Percentiles rank a stretch among this genome's conserved stretches.
Evolutionary conservation across 805 yeast species (phyloP).

Genomic region (Grigorovia humatica): DNA sequence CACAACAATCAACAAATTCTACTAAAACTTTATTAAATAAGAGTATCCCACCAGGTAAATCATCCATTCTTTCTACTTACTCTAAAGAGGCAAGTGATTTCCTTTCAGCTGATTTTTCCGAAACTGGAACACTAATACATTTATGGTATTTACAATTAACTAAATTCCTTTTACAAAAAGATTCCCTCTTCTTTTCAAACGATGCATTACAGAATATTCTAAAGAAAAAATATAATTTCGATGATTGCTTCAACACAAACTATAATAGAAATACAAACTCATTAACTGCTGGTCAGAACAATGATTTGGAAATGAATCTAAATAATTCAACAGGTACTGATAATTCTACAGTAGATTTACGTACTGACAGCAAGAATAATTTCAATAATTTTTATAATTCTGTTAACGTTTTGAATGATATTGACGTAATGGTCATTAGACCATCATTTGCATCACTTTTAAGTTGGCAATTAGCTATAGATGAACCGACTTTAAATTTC

Average conservation of each 20-base stretch:
- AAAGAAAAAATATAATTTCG: not conserved
- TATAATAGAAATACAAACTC: not conserved
- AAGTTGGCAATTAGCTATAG: slow-evolving; percentile 26
- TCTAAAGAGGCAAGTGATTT: slow-evolving; percentile 4
- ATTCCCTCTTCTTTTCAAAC: slow-evolving; percentile 20
- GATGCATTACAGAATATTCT: slow-evolving; percentile 15
- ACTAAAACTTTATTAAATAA: not conserved
- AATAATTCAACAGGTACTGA: not conserved
- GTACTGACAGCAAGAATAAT: slow-evolving; percentile 17
- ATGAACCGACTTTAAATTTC: slow-evolving; percentile 24
- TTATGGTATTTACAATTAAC: slow-evolving; percentile 22
- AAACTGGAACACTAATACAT: slow-evolving; percentile 15
- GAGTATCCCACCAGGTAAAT: not conserved
- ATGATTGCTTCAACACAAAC: not conserved
- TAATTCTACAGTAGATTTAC: not conserved
- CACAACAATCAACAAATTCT: not conserved
- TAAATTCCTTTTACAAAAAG: slow-evolving; percentile 15
- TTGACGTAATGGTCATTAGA: slow-evolving; percentile 23
- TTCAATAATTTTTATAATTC: too few relatives aligned
- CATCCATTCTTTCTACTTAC: not conserved
- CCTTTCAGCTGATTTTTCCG: slow-evolving; percentile 9
- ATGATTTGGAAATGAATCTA: not conserved
- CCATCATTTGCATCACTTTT: slow-evolving; percentile 10
- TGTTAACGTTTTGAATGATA: slow-evolving; percentile 13
- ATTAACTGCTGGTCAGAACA: not conserved